Evolutionary conservation across 805 yeast genomes (phyloP).

Genomic region (Isabelozyma gotoi): DNA sequence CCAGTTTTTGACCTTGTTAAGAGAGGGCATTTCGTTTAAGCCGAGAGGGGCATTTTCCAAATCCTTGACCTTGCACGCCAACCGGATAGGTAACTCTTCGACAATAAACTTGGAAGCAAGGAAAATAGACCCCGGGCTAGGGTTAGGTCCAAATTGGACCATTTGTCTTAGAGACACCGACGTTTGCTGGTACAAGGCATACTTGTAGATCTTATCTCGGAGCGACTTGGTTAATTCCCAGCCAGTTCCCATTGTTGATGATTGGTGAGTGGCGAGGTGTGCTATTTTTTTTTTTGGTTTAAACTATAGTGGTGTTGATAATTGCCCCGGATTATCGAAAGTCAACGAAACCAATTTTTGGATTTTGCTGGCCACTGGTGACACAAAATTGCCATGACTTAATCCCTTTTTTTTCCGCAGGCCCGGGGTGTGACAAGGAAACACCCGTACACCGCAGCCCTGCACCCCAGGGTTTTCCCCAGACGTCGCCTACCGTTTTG

Average conservation of each 20-base stretch:
- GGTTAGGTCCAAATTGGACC: slow-evolving; percentile 86
- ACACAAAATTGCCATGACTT: neutral
- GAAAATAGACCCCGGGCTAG: slow-evolving; percentile 75
- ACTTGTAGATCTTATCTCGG: slow-evolving; percentile 55
- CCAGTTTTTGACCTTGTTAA: slow-evolving; percentile 79
- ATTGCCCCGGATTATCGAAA: neutral
- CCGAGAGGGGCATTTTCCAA: slow-evolving; percentile 79
- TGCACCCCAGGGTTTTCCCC: too few relatives aligned
- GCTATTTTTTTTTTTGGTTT: too few relatives aligned
- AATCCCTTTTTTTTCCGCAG: neutral
- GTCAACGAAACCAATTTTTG: neutral
- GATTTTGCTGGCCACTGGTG: neutral
- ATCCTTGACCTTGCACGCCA: slow-evolving; percentile 84
- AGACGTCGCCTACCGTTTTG: too few relatives aligned
- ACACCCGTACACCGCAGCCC: too few relatives aligned
- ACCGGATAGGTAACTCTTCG: slow-evolving; percentile 82
- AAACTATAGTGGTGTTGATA: too few relatives aligned
- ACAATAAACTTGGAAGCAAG: slow-evolving; percentile 82
- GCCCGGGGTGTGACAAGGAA: too few relatives aligned
- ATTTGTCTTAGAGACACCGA: slow-evolving; percentile 83
- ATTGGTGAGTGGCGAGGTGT: too few relatives aligned
- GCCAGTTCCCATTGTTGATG: slow-evolving; percentile 38
- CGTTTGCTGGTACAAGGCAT: slow-evolving; percentile 76
- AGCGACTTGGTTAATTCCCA: slow-evolving; percentile 54
- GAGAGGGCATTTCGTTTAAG: slow-evolving; percentile 69